These are phyloP conservation scores for Chrysosphaeria jannelii DNA, from an alignment of 2,329 filamentous ascomycete genomes.

Conservation along the genomic window DNA sequence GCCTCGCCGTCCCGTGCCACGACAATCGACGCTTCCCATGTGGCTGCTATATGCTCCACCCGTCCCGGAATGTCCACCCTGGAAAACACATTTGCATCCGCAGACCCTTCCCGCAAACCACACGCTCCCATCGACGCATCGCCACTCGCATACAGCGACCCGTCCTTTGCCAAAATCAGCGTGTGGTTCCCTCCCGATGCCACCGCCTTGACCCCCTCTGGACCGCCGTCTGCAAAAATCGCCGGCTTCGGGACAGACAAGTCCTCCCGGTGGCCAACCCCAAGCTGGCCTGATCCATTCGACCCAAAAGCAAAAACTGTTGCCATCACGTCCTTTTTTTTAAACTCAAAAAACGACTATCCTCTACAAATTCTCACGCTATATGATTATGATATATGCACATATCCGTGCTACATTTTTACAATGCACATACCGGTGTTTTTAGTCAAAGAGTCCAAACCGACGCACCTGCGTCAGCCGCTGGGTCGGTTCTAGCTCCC, in stretches of 20 bases:
- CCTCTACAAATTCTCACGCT: too few relatives aligned
- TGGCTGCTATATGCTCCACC: slow-evolving; percentile 28
- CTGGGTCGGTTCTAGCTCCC: slow-evolving; percentile 36
- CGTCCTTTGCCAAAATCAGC: slow-evolving; percentile 30
- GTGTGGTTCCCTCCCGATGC: slow-evolving; percentile 67
- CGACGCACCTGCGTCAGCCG: slow-evolving; percentile 30
- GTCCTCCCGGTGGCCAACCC: slow-evolving; percentile 39
- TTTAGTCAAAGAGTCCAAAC: slow-evolving; percentile 8
- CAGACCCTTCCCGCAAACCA: too few relatives aligned
- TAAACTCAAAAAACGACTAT: too few relatives aligned
- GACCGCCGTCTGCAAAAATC: slow-evolving; percentile 16
- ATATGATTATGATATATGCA: too few relatives aligned
- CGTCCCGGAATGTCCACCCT: slow-evolving; percentile 3
- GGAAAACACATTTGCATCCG: neutral
- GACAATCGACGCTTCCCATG: slow-evolving; percentile 47
- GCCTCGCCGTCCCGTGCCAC: slow-evolving; percentile 16
- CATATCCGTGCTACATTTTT: too few relatives aligned
- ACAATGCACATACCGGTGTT: too few relatives aligned
- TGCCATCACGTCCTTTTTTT: too few relatives aligned
- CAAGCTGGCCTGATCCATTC: slow-evolving; percentile 48
- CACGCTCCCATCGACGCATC: slow-evolving; percentile 24
- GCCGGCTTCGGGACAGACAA: slow-evolving; percentile 33
- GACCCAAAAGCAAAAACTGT: slow-evolving; percentile 40
- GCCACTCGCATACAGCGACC: slow-evolving; percentile 34
- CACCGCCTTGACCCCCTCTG: slow-evolving; percentile 8